Base-by-base conservation (phyloP, 148 eudicot species). In the Chenopodium album region DNA sequence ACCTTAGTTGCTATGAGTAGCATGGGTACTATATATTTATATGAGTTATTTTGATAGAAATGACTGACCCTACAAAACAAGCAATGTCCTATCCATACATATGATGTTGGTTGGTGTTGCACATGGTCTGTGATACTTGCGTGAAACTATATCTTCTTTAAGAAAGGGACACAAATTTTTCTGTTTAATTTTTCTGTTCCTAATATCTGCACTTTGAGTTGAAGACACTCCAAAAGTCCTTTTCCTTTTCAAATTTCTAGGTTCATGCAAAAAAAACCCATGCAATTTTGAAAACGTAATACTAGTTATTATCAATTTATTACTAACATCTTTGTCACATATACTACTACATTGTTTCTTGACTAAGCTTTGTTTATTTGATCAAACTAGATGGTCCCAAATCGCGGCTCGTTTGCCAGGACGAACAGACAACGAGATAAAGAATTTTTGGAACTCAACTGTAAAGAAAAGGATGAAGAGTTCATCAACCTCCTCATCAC, bases 381-480 rank as follows among this genome's bases (percentile, higher is more conserved):
- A 28, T 67, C 8, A 10, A 48, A 77, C 9, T 41, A 94, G 98
- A 90, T 94, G 98, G 98, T 94, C 98, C 28, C 94, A 92, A 68
- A 94, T 94, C 19, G 98, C 98, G 1, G 88, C 94, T 54, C 91
- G 94, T 17, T 82, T 94, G 85, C 98, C 98, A 0, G 98, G 98
- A 22, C 87, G 98, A 22, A 94, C 98, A 0, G 98, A 94, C 63
- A 94, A 94, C 63, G 98, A 94, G 50, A 94, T 94, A 26, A 94
- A 94, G 85, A 94, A 94, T 12, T 94, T 91, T 31, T 94, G 98
- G 98, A 94, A 94, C 54, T 94, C 98, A n/a, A 94, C 98, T 0
- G 83, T 94, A 44, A 94, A 94, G 87, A 94, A 92, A 80, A 90
- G 98, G 81, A 84, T 92, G 1, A 94, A 89, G 91, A 88, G 85